phyloP scores from a whole-genome alignment of 140 eudicot species.

The Anethum foeniculum region DNA sequence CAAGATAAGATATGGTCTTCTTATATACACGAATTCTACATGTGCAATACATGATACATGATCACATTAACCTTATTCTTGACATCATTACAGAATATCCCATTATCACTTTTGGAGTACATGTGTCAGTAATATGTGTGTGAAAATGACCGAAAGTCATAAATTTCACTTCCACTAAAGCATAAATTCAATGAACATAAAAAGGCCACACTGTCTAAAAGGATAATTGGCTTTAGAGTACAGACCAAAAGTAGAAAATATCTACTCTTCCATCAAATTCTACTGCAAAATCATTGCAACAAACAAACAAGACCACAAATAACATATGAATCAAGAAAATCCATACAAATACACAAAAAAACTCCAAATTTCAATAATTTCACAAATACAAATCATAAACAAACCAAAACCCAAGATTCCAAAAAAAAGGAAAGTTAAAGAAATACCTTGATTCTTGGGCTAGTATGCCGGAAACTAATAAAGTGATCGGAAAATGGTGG shows the following conservation, averaged over 20 bases:
- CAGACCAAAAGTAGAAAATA: slow-evolving; percentile 16
- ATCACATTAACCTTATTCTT: slow-evolving; percentile 6
- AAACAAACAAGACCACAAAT: background rate
- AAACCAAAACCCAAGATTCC: background rate
- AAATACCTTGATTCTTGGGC: slow-evolving; percentile 19
- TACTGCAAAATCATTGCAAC: slow-evolving; percentile 13
- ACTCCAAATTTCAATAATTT: background rate
- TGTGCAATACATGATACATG: slow-evolving; percentile 3
- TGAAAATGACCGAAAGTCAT: slow-evolving; percentile 23
- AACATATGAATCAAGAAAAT: background rate
- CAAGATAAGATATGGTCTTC: background rate
- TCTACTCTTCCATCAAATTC: slow-evolving; percentile 19
- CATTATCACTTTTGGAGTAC: background rate
- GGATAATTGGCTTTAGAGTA: background rate
- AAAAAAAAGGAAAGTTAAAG: background rate
- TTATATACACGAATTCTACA: background rate
- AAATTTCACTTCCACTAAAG: slow-evolving; percentile 7
- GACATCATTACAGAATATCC: background rate
- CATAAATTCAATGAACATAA: slow-evolving; percentile 14
- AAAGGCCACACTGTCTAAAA: background rate
- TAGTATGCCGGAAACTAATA: slow-evolving; percentile 11
- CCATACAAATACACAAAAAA: background rate
- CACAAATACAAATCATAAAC: background rate
- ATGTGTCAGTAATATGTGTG: slow-evolving; percentile 17
- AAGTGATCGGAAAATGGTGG: slow-evolving; percentile 17